A percentile compares a stretch with the other conserved stretches of the same genome.
These are phyloP conservation scores for Acacia concinna DNA, from an alignment of 331 rosid species.

Conservation along the genomic window DNA sequence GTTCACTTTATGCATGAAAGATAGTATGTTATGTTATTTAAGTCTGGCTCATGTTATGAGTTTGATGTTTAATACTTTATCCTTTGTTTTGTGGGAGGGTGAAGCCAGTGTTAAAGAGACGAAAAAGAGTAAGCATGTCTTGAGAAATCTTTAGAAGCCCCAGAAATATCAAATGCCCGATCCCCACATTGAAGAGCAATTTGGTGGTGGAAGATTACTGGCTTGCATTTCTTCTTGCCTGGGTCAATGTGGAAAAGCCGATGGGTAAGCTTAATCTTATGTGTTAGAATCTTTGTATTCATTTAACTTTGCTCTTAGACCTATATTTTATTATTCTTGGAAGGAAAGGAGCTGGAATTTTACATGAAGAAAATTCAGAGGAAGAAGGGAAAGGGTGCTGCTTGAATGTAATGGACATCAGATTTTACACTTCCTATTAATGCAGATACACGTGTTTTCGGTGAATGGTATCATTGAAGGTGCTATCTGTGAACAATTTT, in stretches of 20 bases:
- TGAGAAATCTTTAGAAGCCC: conserved; percentile 28
- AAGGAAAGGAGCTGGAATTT: conserved; percentile 70
- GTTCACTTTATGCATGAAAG: background rate
- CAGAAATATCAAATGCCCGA: conserved; percentile 21
- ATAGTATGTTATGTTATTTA: background rate
- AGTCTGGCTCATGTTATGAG: background rate
- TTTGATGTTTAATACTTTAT: background rate
- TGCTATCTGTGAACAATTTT: background rate
- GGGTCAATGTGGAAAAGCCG: conserved; percentile 33
- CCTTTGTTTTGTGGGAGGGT: conserved; percentile 11
- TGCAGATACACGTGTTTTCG: background rate
- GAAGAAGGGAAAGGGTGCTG: conserved; percentile 59
- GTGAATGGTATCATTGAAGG: background rate
- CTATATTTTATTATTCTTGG: conserved; percentile 24
- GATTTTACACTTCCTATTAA: background rate
- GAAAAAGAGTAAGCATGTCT: conserved; percentile 27
- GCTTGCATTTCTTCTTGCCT: conserved; percentile 33
- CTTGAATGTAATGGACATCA: conserved; percentile 14
- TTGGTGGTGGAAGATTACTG: conserved; percentile 22
- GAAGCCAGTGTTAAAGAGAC: conserved; percentile 27
- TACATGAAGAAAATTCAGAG: conserved; percentile 65
- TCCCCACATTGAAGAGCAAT: conserved; percentile 33
- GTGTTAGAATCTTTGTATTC: background rate
- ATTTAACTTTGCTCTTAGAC: background rate
- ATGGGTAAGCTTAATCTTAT: conserved; percentile 13